A percentile compares a stretch with the other conserved stretches of the same genome.
These are phyloP conservation scores for Viola pubescens DNA, from an alignment of 441 rosid genomes.

Conservation along the genomic window DNA sequence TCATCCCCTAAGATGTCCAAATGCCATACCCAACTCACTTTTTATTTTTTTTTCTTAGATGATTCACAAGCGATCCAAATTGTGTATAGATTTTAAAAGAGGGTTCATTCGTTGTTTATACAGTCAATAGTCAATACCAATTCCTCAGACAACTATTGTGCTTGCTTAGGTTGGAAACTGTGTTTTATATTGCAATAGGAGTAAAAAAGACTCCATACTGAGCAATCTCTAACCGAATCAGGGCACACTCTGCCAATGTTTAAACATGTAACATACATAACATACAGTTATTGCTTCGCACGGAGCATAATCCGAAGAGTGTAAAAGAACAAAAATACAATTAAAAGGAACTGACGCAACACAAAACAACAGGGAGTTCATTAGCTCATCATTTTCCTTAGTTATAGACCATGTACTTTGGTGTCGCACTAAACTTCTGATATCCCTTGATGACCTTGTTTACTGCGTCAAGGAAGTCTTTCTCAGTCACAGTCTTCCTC, in stretches of 20 bases:
- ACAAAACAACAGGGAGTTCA: slow-evolving; percentile 1
- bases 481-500: slow-evolving; percentile 91
- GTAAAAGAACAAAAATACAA: neutral
- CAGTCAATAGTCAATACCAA: no score
- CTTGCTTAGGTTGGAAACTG: no score
- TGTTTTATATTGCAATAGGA: neutral
- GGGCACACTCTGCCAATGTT: neutral
- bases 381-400: slow-evolving; percentile 16
- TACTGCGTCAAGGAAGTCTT: slow-evolving; percentile 92
- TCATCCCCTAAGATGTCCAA: neutral
- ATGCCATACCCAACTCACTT: neutral
- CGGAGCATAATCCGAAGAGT: neutral
- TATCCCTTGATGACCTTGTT: slow-evolving; percentile 95
- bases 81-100: neutral
- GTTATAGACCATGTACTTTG: slow-evolving; percentile 93
- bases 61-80: neutral
- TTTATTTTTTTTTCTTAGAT: neutral
- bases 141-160: no score
- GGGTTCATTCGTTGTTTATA: no score
- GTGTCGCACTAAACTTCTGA: slow-evolving; percentile 93
- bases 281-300: neutral
- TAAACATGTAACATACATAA: neutral
- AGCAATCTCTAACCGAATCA: neutral
- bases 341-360: neutral
- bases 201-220: neutral